Evolutionary conservation across 495 filamentous ascomycete genomes (phyloP), one percentile per base, ranked within the genome.

Genomic region (Pseudomonodictys pantanalensis): DNA sequence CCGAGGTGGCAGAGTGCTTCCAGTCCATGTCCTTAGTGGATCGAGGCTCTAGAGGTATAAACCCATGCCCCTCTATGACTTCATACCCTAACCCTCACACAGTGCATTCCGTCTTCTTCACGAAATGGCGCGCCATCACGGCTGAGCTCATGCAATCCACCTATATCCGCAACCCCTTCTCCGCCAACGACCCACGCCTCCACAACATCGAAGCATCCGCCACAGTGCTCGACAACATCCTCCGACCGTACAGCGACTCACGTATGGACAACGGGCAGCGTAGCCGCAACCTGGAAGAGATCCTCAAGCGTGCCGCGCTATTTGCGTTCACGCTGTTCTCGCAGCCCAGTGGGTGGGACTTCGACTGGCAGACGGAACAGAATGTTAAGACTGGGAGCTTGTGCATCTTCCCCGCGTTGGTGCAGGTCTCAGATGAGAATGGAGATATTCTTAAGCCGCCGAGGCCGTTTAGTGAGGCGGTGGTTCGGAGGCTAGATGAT

Each of bases 291-390:
- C 44, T 76, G 28, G 64, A 68, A 29, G 72, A 69, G 51, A 68
- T 76, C 17, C 57, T 73, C 25, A 69, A 68, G 43, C 63, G 72
- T 2, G 69, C 65, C 0, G 72, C 70, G 17, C 52, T 56, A 20
- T 74, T 72, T 62, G 72, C 65, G 24, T 76, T 69, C 59, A 56
- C 69, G 10, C 56, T 76, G 23, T 76, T 76, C 54, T 62, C 68
- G 10, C 72, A 76, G 58, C 72, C 71, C 4, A 67, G 68, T 44
- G 42, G 53, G 1, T 74, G 59, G 56, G 29, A 47, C 5, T 71
- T 76, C 26, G 71, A 73, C 28, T 76, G 66, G 66, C 38, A 64
- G 26, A 56, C 59, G 1, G 28, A 52, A 29, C 51, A 65, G 48
- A 17, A 51, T 10, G 33, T 56, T 9, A 58, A 56, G 42, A 47